Evolutionary conservation across 2,329 filamentous ascomycete species (phyloP), one percentile per base, ranked within the genome.

Genomic region (Clarireedia monteithiana): DNA sequence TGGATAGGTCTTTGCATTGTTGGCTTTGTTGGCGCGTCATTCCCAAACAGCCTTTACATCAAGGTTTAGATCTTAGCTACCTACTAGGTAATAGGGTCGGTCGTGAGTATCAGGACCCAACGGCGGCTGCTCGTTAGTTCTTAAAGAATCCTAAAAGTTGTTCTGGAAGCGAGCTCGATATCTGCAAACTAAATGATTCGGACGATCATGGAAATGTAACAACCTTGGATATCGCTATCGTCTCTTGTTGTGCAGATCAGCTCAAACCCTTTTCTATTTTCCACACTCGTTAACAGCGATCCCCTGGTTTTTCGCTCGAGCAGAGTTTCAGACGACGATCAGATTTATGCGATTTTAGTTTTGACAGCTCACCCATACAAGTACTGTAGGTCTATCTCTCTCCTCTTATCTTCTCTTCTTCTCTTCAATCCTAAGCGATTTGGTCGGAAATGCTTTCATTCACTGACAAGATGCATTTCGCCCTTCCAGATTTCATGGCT

Each of bases 401-500:
- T 46, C 20, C 20, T 42, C 40, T 39, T 12, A 51, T 53, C 52
- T 49, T n/a, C n/a, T 20, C 46, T 46, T 42, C 40, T 39, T 12
- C 52, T 53, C 52, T 49, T n/a, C n/a, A 26, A 7, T 48, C 12
- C 47, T 26, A 26, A 26, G 17, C 38, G 10, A 20, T 17, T 39
- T 2, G 6, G 15, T 38, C 7, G 46, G 60, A 52, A 46, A 62
- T 64, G 56, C 56, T 57, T 24, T 58, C 61, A 50, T 60, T 63
- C 55, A 58, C 65, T 68, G 59, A 68, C 59, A 66, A 60, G 38
- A 64, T 67, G 62, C 23, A 63, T 48, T 65, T 67, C 50, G 57
- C 58, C 46, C 55, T 67, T 7, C 63, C 65, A 64, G 65, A 66
- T 55, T 68, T 68, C 55, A 70, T 70, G 68, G 62, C 66, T 34